Evolutionary conservation across 2,329 filamentous ascomycete genomes (phyloP).

Genomic region (Penicillium concentricum): DNA sequence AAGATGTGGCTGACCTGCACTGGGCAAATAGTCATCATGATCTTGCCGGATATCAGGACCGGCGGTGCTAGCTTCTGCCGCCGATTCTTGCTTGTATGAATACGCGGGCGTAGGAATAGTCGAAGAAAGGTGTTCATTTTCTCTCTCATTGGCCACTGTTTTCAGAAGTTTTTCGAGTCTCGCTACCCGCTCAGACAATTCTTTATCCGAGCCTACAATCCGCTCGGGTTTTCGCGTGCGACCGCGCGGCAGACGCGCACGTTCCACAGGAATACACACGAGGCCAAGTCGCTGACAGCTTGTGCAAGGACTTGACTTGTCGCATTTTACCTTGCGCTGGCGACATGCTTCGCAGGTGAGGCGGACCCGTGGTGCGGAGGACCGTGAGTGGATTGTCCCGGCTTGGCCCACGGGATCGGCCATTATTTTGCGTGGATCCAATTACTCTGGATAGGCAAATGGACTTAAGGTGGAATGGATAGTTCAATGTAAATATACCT

Average conservation of each 20-base stretch:
- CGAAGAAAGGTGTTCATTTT: background rate
- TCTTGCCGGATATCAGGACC: constrained; percentile 9
- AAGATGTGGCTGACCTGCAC: constrained; percentile 7
- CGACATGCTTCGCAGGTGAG: constrained; percentile 34
- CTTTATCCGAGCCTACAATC: constrained; percentile 11
- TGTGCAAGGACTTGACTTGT: constrained; percentile 33
- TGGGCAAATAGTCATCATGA: background rate
- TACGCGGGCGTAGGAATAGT: background rate
- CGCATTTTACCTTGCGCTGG: constrained; percentile 36
- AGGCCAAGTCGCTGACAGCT: constrained; percentile 29
- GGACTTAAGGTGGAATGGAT: background rate
- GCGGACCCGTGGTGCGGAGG: constrained; percentile 23
- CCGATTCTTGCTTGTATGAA: background rate
- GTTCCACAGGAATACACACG: constrained; percentile 31
- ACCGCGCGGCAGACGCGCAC: constrained; percentile 34
- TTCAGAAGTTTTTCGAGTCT: constrained; percentile 26
- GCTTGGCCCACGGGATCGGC: background rate
- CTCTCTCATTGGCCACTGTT: constrained; percentile 16
- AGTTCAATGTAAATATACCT: background rate
- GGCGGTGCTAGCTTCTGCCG: background rate
- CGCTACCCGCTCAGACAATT: constrained; percentile 25
- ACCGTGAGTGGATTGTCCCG: constrained; percentile 6
- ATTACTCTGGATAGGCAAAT: background rate
- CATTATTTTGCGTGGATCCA: background rate
- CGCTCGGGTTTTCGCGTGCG: constrained; percentile 22